Conservation (phyloP, 1,284 basidiomycete genomes). For the Amylostereum areolatum region DNA sequence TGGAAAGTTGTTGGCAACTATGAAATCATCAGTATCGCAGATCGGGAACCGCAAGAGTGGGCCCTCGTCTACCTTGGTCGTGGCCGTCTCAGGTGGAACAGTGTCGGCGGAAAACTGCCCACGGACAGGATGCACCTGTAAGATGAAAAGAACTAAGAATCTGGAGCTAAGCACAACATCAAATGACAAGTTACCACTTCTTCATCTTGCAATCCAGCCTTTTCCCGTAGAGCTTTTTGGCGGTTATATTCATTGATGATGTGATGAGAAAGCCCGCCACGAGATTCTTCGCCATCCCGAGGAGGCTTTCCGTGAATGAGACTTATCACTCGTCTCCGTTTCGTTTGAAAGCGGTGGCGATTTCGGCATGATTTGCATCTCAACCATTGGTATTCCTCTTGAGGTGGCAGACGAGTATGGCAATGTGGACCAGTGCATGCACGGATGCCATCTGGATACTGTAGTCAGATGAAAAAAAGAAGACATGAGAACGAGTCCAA, state of each 20-base stretch:
- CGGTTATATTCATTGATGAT: constrained; percentile 1
- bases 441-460: constrained; percentile 24
- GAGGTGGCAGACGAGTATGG: constrained; percentile 28
- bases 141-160: no score
- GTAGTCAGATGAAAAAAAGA: no score
- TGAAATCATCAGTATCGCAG: no score
- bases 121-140: no score
- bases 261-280: not conserved
- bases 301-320: not conserved
- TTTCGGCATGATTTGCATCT: constrained; percentile 29
- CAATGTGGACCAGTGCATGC: constrained; percentile 28
- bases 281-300: not conserved
- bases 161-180: no score
- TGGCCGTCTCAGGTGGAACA: no score
- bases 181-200: not conserved
- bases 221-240: constrained; percentile 1
- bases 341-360: constrained; percentile 2
- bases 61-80: no score
- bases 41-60: no score
- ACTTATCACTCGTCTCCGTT: not conserved
- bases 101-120: no score
- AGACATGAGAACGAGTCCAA: no score
- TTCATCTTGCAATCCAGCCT: not conserved
- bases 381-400: constrained; percentile 27
- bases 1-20: no score